Base-by-base conservation (phyloP, 2,329 filamentous ascomycete genomes). In the Penicillium sp. region DNA sequence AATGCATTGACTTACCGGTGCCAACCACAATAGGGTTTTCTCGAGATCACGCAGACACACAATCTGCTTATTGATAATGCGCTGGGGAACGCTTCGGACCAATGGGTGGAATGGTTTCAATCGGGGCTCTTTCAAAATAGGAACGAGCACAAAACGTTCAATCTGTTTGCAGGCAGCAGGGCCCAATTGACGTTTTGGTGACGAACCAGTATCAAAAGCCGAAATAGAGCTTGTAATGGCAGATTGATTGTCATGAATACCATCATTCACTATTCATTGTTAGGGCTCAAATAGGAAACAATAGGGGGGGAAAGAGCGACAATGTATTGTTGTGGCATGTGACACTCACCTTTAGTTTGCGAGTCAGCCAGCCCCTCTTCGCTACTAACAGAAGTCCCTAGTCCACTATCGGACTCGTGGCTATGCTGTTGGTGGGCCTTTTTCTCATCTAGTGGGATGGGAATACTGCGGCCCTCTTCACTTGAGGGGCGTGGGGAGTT, bases 41-140 rank as follows among this genome's bases (percentile, higher is more conserved):
- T 97, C 93, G 50, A 97, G 84, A 77, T 97, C 93, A 75, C 93
- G 87, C 55, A 97, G 85, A 78, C 90, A 96, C 73, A 90, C 87
- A 70, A 97, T 94, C 69, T 94, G 87, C 76, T 91, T 93, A 71
- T 87, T 85, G 70, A 86, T 85, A 73, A 96, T 94, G 71, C 89
- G 89, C 74, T 84, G 83, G 48, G 91, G 91, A 63, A 92, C 86
- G 74, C 90, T 88, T 66, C 89, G 82, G 63, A 96, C 83, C 67
- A 96, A 85, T 49, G 88, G 82, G 72, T 91, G 88, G 74, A 96
- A 96, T 49, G 89, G 86, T 73, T 91, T 90, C 60, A 95, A 83
- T 33, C 83, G 81, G 23, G 86, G 77, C 70, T 93, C 89, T 62
- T 84, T 83, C 57, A 94, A 83, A 50, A 97, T 86, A 31, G 93